Evolutionary conservation across 208 protist genomes (phyloP), one percentile per base, ranked within the genome.

Genomic region (Leishmania gerbilli): DNA sequence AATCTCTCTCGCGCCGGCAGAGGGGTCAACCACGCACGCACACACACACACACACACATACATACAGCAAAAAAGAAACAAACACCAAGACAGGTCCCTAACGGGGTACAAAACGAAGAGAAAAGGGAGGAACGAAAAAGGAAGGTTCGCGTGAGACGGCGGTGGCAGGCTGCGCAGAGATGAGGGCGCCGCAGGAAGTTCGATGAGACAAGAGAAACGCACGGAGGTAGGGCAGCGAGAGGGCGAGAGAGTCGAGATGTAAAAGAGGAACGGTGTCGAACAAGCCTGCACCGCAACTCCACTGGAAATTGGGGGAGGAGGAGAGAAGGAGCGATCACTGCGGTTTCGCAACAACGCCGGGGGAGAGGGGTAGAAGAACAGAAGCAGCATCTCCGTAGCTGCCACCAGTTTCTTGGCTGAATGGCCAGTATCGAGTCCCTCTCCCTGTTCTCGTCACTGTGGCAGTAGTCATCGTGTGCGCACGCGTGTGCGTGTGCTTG

Each of bases 101-200:
- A 64, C 31, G 55, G 55, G 55, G 58, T 31, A 34, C 58, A 64
- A 64, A 64, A 31, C 45, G 8, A 42, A 19, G 37, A 78, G 55
- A 67, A 55, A 60, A 62, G 49, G 51, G 45, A 31, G 40, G 21
- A 55, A n/a, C 19, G 27, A 47, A 84, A 40, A 80, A 80, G 60
- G 69, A 40, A 69, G 67, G 76, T n/a, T 34, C 24, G 65, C 62
- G 62, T 42, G 27, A 40, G 13, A 68, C 27, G 31, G 60, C 60
- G 60, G 60, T 67, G 31, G 27, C 31, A 19, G 40, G n/a, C n/a
- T 37, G 3, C n/a, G 31, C 40, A 31, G 60, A 19, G 31, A 31
- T 67, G 60, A 67, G 60, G 62, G n/a, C 34, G 13, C 51, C 27
- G 85, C 55, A 87, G 34, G 84, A 79, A 60, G 42, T 45, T 7